Evolutionary conservation across 345 rosid genomes (phyloP).

Genomic region (Salix caprea): DNA sequence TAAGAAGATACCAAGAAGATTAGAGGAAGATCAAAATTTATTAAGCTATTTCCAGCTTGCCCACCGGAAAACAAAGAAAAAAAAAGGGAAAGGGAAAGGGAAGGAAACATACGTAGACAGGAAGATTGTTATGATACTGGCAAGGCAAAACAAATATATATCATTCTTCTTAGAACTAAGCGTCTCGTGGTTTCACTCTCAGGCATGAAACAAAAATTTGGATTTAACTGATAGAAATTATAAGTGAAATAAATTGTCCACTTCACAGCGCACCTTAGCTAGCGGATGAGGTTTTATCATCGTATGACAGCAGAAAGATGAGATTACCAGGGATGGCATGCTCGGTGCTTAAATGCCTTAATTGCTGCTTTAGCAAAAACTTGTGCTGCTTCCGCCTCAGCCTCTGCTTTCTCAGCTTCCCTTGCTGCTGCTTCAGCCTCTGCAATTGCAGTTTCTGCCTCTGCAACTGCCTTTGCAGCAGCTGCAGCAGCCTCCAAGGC

Average conservation of each 20-base stretch:
- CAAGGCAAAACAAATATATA: not conserved
- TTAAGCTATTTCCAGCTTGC: not conserved
- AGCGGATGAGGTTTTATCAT: not conserved
- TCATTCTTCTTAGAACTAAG: not conserved
- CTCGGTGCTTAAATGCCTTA: conserved; percentile 55
- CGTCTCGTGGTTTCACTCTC: not conserved
- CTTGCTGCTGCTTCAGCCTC: conserved; percentile 97
- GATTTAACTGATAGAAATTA: not conserved
- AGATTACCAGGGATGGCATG: conserved; percentile 46
- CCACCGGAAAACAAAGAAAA: not conserved
- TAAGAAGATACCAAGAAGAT: not conserved
- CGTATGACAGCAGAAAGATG: conserved; percentile 3
- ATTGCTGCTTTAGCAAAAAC: conserved; percentile 75
- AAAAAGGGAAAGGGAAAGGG: not conserved
- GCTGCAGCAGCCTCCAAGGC: conserved; percentile 88
- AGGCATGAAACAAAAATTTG: not conserved
- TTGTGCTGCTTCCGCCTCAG: conserved; percentile 94
- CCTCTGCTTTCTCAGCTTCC: conserved; percentile 93
- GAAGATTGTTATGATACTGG: not conserved
- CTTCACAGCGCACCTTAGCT: not conserved
- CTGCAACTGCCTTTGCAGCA: conserved; percentile 91
- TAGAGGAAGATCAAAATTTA: not conserved
- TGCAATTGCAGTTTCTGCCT: conserved; percentile 86
- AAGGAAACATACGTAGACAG: not conserved
- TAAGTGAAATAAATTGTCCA: not conserved